Evolutionary conservation across 2,329 filamentous ascomycete species (phyloP).

Genomic region (Aquanectria penicillioides): DNA sequence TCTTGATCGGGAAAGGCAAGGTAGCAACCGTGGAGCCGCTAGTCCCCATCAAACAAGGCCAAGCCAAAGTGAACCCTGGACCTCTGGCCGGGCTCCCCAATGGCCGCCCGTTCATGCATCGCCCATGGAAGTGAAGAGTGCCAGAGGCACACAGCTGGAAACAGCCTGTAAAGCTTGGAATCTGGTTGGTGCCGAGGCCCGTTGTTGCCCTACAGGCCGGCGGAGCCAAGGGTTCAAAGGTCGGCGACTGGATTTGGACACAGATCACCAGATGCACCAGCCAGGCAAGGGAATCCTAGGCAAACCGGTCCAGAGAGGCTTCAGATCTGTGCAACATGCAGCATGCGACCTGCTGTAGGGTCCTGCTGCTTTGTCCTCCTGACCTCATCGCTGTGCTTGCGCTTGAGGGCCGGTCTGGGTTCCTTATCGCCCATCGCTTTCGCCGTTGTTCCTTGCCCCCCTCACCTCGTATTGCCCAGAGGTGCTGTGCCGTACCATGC

Average conservation of each 20-base stretch:
- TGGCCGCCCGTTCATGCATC: constrained; percentile 19
- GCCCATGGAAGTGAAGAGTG: neutral
- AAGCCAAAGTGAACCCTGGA: neutral
- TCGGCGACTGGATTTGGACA: neutral
- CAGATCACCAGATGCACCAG: neutral
- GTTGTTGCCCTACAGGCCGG: constrained; percentile 5
- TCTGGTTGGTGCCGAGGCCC: constrained; percentile 13
- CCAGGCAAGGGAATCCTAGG: constrained; percentile 15
- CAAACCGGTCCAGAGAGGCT: neutral
- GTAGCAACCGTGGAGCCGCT: too few species aligned
- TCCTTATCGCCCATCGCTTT: constrained; percentile 1
- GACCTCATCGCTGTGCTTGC: neutral
- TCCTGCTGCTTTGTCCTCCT: neutral
- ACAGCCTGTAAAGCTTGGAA: neutral
- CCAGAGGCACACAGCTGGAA: neutral
- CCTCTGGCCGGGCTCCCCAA: constrained; percentile 6
- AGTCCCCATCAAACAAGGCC: constrained; percentile 7
- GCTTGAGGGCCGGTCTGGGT: neutral
- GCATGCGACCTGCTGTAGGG: neutral
- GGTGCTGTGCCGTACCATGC: constrained; percentile 10
- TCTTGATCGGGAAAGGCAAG: neutral
- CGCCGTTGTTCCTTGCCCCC: neutral
- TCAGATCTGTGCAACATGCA: constrained; percentile 2
- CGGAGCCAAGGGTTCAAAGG: neutral
- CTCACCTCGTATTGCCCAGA: constrained; percentile 17